These are phyloP conservation scores for Kernera saxatilis DNA, from an alignment of 345 rosid genomes.

Conservation along the genomic window DNA sequence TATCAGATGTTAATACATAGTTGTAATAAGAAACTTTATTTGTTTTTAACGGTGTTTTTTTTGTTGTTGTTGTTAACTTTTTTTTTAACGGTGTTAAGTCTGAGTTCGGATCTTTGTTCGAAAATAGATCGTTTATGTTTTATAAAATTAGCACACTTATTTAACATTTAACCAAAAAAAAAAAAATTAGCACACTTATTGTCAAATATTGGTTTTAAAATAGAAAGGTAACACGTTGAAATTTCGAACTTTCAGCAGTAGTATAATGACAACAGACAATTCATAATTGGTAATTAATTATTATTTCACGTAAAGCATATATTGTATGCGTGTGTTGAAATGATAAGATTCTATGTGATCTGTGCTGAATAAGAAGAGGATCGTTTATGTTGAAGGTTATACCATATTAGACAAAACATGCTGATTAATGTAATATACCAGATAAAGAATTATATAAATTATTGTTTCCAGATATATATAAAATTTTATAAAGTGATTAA, in stretches of 20 bases:
- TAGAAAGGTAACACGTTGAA: background rate
- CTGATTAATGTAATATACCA: slow-evolving; percentile 8
- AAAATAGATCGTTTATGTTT: background rate
- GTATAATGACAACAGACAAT: background rate
- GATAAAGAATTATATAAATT: background rate
- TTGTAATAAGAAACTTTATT: background rate
- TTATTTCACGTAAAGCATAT: slow-evolving; percentile 17
- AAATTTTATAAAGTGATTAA: background rate
- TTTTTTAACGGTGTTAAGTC: background rate
- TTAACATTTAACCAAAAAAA: too few relatives aligned
- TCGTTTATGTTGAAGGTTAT: slow-evolving; percentile 10
- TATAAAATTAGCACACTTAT: background rate
- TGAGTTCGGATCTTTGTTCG: background rate
- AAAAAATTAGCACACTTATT: too few relatives aligned
- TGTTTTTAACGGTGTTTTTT: too few relatives aligned
- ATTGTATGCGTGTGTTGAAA: slow-evolving; percentile 18
- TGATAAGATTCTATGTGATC: slow-evolving; percentile 17
- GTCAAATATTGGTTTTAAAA: background rate
- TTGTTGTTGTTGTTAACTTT: too few relatives aligned
- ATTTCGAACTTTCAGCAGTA: background rate
- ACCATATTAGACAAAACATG: background rate
- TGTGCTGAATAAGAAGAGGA: slow-evolving; percentile 2
- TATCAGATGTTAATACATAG: background rate
- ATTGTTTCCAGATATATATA: background rate
- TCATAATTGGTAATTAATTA: background rate